Percentiles rank a stretch among this genome's conserved stretches.
phyloP scores from a whole-genome alignment of 2,329 filamentous ascomycete genomes.

The Fusarium cicatricum region DNA sequence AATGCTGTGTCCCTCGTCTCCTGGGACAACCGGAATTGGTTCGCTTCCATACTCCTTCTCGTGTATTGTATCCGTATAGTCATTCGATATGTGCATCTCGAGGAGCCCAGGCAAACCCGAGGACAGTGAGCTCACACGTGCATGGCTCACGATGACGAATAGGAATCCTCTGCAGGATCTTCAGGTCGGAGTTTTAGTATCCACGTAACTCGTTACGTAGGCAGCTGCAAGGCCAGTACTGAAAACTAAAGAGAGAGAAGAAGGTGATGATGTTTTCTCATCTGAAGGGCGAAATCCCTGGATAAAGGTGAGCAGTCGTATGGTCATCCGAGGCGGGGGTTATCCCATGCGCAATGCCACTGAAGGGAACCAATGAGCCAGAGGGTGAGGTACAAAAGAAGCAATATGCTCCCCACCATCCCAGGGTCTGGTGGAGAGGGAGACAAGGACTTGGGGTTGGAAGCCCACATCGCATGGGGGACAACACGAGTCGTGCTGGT shows the following conservation, averaged over 20 bases:
- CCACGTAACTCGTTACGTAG: slow-evolving; percentile 17
- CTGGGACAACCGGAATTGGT: no score
- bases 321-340: slow-evolving; percentile 20
- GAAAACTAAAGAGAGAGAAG: slow-evolving; percentile 5
- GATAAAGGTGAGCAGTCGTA: slow-evolving; percentile 23
- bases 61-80: no score
- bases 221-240: slow-evolving; percentile 6
- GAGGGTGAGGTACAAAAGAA: slow-evolving; percentile 38
- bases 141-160: neutral
- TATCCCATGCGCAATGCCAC: slow-evolving; percentile 22
- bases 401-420: slow-evolving; percentile 38
- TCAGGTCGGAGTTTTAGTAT: neutral
- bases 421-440: slow-evolving; percentile 15
- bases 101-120: neutral
- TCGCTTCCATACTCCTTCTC: no score
- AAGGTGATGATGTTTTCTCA: neutral
- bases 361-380: slow-evolving; percentile 31
- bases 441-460: slow-evolving; percentile 16
- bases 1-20: no score
- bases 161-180: neutral
- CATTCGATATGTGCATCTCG: no score
- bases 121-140: neutral
- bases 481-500: neutral
- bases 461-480: slow-evolving; percentile 1
- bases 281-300: slow-evolving; percentile 1